These are phyloP conservation scores for Xerocomus brunneocitrinus DNA, from an alignment of 768 basidiomycete species.

Conservation along the genomic window DNA sequence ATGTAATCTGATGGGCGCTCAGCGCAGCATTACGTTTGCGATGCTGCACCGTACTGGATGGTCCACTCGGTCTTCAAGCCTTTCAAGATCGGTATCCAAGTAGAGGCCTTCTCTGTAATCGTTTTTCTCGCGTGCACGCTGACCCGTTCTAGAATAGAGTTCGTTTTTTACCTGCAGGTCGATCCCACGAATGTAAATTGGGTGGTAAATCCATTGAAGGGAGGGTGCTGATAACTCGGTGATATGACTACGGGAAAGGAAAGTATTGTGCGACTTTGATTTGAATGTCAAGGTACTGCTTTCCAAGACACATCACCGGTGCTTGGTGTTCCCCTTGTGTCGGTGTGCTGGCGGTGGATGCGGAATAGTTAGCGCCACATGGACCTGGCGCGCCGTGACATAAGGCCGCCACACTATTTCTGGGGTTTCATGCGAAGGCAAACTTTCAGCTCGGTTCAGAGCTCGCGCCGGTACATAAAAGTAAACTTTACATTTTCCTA, in stretches of 20 bases:
- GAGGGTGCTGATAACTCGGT: conserved; percentile 17
- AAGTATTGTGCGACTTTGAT: not conserved
- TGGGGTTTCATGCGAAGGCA: conserved; percentile 9
- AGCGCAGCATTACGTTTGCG: conserved; percentile 5
- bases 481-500: conserved; percentile 20
- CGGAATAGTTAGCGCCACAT: not conserved
- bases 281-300: not conserved
- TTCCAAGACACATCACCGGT: not conserved
- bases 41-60: conserved; percentile 4
- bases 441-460: conserved; percentile 4
- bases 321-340: not conserved
- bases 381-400: not conserved
- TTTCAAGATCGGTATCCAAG: not conserved
- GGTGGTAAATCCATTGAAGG: conserved; percentile 18
- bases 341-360: not conserved
- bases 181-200: conserved; percentile 18
- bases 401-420: not conserved
- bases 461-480: conserved; percentile 17
- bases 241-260: conserved; percentile 13
- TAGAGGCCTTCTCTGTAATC: not conserved
- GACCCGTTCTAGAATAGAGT: not conserved
- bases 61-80: not conserved
- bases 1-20: conserved; percentile 11
- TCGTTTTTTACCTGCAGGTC: not conserved
- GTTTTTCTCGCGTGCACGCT: not conserved